phyloP scores from a whole-genome alignment of 176 grass and related monocot species.

The Aegilops tauschii region DNA sequence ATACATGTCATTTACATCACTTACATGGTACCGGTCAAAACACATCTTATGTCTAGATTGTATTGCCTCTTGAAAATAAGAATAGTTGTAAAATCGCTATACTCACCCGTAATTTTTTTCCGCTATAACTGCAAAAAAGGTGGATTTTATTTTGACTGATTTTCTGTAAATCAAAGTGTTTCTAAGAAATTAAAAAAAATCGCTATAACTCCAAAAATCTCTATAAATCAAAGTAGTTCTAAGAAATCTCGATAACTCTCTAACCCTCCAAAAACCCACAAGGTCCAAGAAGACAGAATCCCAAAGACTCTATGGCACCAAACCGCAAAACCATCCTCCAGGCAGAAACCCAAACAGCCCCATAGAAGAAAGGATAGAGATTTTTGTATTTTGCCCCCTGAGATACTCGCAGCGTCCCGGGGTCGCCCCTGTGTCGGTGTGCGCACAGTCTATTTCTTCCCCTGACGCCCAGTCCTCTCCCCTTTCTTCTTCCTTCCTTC shows the following conservation, averaged over 20 bases:
- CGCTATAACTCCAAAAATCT: no score
- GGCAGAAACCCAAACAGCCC: slow-evolving; percentile 15
- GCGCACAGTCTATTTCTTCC: slow-evolving; percentile 32
- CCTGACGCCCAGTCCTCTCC: background rate
- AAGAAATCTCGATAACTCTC: no score
- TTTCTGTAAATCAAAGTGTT: no score
- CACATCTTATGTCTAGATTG: background rate
- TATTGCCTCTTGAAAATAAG: background rate
- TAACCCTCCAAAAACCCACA: background rate
- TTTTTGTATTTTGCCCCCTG: slow-evolving; percentile 17
- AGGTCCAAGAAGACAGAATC: background rate
- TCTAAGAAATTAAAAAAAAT: no score
- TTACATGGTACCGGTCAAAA: background rate
- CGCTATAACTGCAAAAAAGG: no score
- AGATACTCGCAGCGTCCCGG: background rate
- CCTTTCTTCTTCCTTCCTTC: slow-evolving; percentile 31
- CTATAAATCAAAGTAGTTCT: no score
- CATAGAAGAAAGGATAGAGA: background rate
- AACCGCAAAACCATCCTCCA: slow-evolving; percentile 25
- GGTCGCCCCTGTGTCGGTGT: background rate
- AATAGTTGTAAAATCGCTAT: background rate
- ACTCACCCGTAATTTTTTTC: no score
- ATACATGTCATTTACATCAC: background rate
- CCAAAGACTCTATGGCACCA: background rate
- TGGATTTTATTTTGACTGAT: no score